phyloP scores from a whole-genome alignment of 768 basidiomycete genomes.

The Serendipita sp. region DNA sequence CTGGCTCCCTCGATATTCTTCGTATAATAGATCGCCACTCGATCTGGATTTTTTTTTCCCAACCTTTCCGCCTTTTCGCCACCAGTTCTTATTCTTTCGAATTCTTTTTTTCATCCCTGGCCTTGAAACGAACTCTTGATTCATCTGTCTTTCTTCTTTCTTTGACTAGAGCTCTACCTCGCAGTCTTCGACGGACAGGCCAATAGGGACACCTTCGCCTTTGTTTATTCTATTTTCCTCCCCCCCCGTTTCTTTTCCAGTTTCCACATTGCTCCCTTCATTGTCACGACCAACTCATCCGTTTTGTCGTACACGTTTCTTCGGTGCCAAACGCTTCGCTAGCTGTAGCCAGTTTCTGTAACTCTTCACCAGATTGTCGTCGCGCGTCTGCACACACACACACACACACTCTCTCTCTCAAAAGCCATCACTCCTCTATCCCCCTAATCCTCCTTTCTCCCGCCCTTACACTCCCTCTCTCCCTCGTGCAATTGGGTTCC shows the following conservation, averaged over 20 bases:
- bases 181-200: background rate
- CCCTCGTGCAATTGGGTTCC: too few relatives aligned
- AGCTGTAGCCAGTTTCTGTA: conserved; percentile 8
- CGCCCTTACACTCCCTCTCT: too few relatives aligned
- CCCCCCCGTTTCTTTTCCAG: conserved; percentile 6
- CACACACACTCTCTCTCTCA: too few relatives aligned
- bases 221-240: conserved; percentile 10
- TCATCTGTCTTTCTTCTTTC: conserved; percentile 6
- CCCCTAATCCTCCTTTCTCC: too few relatives aligned
- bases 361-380: background rate
- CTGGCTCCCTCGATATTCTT: background rate
- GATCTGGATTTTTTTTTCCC: background rate
- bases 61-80: conserved; percentile 8
- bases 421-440: too few relatives aligned
- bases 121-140: conserved; percentile 5
- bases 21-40: background rate
- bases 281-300: background rate
- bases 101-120: conserved; percentile 7
- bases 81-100: conserved; percentile 4
- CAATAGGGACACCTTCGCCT: background rate
- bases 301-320: background rate
- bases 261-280: background rate
- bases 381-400: too few relatives aligned
- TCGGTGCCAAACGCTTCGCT: background rate
- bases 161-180: conserved; percentile 1